Evolutionary conservation across 2,329 filamentous ascomycete species (phyloP), one percentile per base, ranked within the genome.

Genomic region (Fusarium liriodendri): DNA sequence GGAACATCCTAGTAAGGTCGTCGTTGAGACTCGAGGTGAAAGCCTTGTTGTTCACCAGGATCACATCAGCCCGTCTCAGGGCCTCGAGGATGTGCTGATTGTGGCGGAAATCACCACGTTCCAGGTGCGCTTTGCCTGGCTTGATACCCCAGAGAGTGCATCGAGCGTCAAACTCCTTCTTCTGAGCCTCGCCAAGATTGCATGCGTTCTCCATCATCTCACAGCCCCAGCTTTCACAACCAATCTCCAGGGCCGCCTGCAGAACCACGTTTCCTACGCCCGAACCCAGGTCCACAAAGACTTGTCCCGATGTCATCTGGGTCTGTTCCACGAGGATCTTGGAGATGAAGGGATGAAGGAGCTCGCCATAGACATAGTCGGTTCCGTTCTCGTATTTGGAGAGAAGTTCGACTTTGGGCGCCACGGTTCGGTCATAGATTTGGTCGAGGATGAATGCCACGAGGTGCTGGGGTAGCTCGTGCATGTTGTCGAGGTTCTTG

Each of bases 11-110:
- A 75, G 96, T 90, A 54, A 99, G 87, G 71, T 91, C 90, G 79
- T 94, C 93, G 83, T 98, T 99, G 64, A 98, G 89, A 76, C 92
- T 89, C 16, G 95, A 92, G 7, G 93, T 95, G 83, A 99, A 99
- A 3, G 95, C 97, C 83, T 98, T 95, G 84, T 99, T 99, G 86
- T 99, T 99, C 78, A 98, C 96, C 29, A 99, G 89, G 20, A 99
- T 90, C n/a, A 98, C 95, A 80, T 99, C 97, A 2, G 97, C 96
- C 64, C 92, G 90, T 81, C 93, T 92, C 59, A 99, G 87, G 9
- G 92, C 92, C 27, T 91, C 88, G 69, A 92, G 88, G 58, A 98
- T 94, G 67, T 87, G 87, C 18, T 88, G 82, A 75, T 93, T 93
- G 73, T 91, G 90, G 11, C 95, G 90, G 79, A 99, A 98, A 80